phyloP scores from a whole-genome alignment of 2,329 filamentous ascomycete species.

The Epichloe elymi region DNA sequence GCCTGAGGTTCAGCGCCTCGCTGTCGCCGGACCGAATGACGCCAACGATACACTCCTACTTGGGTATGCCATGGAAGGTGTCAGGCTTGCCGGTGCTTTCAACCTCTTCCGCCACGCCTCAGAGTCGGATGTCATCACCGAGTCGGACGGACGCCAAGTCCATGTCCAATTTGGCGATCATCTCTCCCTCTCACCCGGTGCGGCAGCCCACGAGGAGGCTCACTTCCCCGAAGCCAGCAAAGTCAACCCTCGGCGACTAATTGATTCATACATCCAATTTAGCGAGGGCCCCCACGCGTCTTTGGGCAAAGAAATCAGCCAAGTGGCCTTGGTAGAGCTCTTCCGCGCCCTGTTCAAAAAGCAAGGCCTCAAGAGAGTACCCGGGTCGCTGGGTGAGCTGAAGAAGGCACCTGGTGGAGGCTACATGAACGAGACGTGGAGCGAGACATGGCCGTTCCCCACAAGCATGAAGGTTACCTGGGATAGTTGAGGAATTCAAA shows the following conservation, averaged over 20 bases:
- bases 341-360: constrained; percentile 51
- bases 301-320: constrained; percentile 46
- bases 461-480: constrained; percentile 41
- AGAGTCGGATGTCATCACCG: constrained; percentile 28
- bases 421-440: constrained; percentile 56
- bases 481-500: constrained; percentile 19
- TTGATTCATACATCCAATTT: constrained; percentile 52
- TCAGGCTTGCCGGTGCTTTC: constrained; percentile 52
- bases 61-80: constrained; percentile 59
- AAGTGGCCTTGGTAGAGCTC: constrained; percentile 52
- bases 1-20: constrained; percentile 45
- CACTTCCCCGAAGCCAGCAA: constrained; percentile 48
- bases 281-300: constrained; percentile 50
- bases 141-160: constrained; percentile 40
- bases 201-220: constrained; percentile 40
- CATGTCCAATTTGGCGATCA: constrained; percentile 41
- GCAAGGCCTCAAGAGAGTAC: constrained; percentile 45
- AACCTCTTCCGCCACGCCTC: constrained; percentile 46
- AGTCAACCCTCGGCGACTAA: constrained; percentile 49
- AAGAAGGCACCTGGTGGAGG: constrained; percentile 48
- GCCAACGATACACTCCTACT: constrained; percentile 51
- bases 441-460: constrained; percentile 32
- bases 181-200: constrained; percentile 49
- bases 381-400: constrained; percentile 51
- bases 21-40: constrained; percentile 38